A percentile compares a stretch with the other conserved stretches of the same genome.
Evolutionary conservation across 192 early-diverging fungal species (phyloP).

Genomic region (Phycomyces blakesleeanus): DNA sequence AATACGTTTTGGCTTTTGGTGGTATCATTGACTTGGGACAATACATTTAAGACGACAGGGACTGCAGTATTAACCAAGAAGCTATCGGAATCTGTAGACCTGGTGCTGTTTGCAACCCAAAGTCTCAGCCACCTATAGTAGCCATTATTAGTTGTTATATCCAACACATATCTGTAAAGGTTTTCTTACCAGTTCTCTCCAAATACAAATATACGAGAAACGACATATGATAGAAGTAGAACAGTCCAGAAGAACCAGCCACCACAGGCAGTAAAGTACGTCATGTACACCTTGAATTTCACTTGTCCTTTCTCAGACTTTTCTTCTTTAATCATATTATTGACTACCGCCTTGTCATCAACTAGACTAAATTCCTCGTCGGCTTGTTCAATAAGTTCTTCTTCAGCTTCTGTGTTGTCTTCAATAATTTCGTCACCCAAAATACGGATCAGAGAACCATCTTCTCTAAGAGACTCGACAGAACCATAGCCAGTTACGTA

Average conservation of each 20-base stretch:
- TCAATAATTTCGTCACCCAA: constrained; percentile 33
- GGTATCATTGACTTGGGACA: neutral
- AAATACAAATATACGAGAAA: constrained; percentile 42
- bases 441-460: constrained; percentile 42
- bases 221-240: constrained; percentile 31
- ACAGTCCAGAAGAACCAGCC: constrained; percentile 51
- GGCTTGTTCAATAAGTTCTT: no score
- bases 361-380: constrained; percentile 3
- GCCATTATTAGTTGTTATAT: no score
- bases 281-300: constrained; percentile 61
- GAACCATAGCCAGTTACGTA: constrained; percentile 50
- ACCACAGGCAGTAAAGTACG: constrained; percentile 66
- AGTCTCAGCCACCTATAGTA: constrained; percentile 18
- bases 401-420: constrained; percentile 12
- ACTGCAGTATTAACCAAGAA: neutral
- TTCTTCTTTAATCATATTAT: constrained; percentile 1
- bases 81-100: no score
- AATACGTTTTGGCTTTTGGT: neutral
- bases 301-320: constrained; percentile 57
- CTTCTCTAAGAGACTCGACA: constrained; percentile 41
- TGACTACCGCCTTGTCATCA: constrained; percentile 22
- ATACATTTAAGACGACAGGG: neutral
- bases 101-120: constrained; percentile 5
- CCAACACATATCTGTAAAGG: no score
- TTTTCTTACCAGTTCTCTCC: constrained; percentile 29